Evolutionary conservation across 1,284 basidiomycete species (phyloP).

Genomic region (Cystobasidiaceae sp.): DNA sequence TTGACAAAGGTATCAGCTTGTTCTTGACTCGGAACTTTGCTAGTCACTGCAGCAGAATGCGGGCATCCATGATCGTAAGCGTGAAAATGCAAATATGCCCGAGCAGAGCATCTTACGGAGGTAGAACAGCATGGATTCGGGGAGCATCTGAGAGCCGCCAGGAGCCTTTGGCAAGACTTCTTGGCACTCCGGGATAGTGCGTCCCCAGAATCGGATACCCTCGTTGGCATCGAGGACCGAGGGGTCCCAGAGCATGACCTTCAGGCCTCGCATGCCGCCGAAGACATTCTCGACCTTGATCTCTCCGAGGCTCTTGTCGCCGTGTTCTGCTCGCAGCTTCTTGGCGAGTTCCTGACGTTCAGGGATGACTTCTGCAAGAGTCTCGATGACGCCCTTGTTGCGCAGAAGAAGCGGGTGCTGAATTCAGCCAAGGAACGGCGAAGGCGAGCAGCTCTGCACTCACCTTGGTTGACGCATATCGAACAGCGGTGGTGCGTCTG

Average conservation of each 20-base stretch:
- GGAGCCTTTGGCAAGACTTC: slow-evolving; percentile 77
- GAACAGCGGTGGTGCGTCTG: slow-evolving; percentile 9
- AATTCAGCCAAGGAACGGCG: no score
- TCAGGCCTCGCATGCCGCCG: slow-evolving; percentile 88
- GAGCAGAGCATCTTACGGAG: slow-evolving; percentile 47
- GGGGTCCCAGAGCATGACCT: slow-evolving; percentile 84
- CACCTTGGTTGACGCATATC: slow-evolving; percentile 26
- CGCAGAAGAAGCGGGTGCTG: no score
- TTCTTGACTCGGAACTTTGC: slow-evolving; percentile 81
- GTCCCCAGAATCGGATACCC: slow-evolving; percentile 75
- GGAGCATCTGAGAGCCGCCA: slow-evolving; percentile 82
- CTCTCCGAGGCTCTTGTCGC: slow-evolving; percentile 83
- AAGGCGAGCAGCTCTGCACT: no score
- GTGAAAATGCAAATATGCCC: background rate
- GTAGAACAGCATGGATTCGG: slow-evolving; percentile 93
- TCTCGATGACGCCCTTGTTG: slow-evolving; percentile 54
- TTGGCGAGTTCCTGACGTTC: slow-evolving; percentile 61
- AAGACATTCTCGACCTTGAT: slow-evolving; percentile 86
- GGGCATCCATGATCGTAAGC: background rate
- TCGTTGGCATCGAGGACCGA: slow-evolving; percentile 93
- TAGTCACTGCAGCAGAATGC: slow-evolving; percentile 56
- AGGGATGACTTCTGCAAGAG: slow-evolving; percentile 84
- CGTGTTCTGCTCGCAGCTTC: slow-evolving; percentile 71
- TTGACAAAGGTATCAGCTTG: slow-evolving; percentile 77
- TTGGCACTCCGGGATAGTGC: slow-evolving; percentile 62